Conservation (phyloP, 1,284 basidiomycete species). For the Salmacisia buchloeana region DNA sequence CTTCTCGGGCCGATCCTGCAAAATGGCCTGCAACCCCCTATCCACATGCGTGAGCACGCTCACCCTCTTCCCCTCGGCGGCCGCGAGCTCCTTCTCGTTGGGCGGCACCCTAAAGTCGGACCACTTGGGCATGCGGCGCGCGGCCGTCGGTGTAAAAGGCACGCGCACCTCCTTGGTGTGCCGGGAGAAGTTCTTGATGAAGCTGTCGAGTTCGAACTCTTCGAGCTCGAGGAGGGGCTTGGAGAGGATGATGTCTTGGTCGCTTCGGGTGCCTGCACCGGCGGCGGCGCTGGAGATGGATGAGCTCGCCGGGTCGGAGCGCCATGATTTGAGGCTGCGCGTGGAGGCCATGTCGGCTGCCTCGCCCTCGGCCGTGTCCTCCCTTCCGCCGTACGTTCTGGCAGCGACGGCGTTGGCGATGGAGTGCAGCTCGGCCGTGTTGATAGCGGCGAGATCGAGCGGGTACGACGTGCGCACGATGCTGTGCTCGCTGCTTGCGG, state of each 20-base stretch:
- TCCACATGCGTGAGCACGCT: conserved; percentile 40
- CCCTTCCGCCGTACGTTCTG: no score
- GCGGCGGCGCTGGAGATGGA: background rate
- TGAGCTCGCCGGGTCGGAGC: background rate
- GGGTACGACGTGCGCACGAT: background rate
- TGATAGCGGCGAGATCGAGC: background rate
- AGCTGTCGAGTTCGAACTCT: conserved; percentile 45
- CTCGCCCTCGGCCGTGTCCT: no score
- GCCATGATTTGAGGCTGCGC: conserved; percentile 1
- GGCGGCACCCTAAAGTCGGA: conserved; percentile 44
- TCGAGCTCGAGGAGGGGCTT: conserved; percentile 43
- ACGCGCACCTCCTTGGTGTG: conserved; percentile 47
- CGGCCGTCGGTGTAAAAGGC: conserved; percentile 13
- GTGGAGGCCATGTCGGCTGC: background rate
- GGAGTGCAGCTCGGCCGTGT: background rate
- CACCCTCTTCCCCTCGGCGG: conserved; percentile 17
- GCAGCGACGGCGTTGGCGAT: background rate
- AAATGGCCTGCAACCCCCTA: conserved; percentile 36
- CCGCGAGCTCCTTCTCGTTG: conserved; percentile 25
- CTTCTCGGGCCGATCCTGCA: background rate
- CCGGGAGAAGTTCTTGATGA: conserved; percentile 41
- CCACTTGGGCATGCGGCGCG: conserved; percentile 45
- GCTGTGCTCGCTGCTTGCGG: background rate
- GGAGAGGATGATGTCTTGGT: conserved; percentile 1
- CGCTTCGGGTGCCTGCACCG: background rate